phyloP scores from a whole-genome alignment of 1,139 yeast genomes.

The Hyphopichia wangnamkhiaoensis region DNA sequence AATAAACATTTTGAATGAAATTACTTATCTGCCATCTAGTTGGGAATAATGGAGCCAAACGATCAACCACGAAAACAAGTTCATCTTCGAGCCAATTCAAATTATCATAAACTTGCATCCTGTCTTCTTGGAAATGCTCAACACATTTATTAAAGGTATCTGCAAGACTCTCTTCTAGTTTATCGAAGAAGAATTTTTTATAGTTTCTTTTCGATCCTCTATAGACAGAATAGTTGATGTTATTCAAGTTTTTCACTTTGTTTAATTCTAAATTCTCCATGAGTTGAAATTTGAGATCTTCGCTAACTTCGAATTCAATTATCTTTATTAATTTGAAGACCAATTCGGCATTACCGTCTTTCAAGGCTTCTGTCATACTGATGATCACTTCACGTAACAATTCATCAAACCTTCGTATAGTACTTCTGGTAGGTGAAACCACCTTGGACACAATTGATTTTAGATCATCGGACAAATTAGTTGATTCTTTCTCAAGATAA shows the following conservation, averaged over 20 bases:
- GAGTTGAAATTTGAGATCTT: constrained; percentile 66
- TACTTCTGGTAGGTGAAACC: constrained; percentile 49
- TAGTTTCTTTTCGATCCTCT: constrained; percentile 62
- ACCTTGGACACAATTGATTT: constrained; percentile 66
- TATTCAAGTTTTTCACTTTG: constrained; percentile 16
- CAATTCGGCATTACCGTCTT: constrained; percentile 65
- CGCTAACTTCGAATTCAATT: constrained; percentile 76
- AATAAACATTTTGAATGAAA: constrained; percentile 67
- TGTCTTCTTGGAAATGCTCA: constrained; percentile 54
- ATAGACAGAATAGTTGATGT: constrained; percentile 29
- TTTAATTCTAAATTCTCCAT: constrained; percentile 42
- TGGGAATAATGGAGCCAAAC: constrained; percentile 64
- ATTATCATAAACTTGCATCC: constrained; percentile 64
- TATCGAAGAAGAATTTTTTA: constrained; percentile 60
- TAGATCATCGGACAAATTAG: constrained; percentile 64
- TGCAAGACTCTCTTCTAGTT: constrained; percentile 59
- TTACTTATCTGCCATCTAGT: constrained; percentile 69
- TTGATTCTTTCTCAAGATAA: constrained; percentile 58
- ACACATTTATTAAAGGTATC: constrained; percentile 70
- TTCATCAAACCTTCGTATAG: constrained; percentile 65
- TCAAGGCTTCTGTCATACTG: constrained; percentile 67
- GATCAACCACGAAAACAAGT: constrained; percentile 60
- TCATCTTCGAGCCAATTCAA: constrained; percentile 87
- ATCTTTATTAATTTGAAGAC: constrained; percentile 74
- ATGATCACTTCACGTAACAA: constrained; percentile 60